These are phyloP conservation scores for Mantamonas sphyraenae DNA, from an alignment of 78 protist genomes.

Conservation along the genomic window DNA sequence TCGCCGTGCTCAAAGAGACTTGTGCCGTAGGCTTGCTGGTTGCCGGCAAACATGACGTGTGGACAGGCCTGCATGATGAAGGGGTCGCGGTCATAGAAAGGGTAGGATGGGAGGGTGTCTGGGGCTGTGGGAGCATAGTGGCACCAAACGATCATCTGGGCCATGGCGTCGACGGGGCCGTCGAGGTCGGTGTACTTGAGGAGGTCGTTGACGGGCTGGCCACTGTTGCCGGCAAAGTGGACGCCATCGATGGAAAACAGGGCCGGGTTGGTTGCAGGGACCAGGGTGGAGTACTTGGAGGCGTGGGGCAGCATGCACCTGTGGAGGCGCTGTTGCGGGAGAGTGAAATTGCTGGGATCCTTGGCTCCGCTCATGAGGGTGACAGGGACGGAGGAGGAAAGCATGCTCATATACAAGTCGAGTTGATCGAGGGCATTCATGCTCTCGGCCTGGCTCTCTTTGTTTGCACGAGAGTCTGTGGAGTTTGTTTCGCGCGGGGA, in stretches of 20 bases:
- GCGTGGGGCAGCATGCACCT: conserved; percentile 20
- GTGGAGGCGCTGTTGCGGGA: conserved; percentile 52
- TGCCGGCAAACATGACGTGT: conserved; percentile 38
- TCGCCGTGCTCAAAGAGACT: no score
- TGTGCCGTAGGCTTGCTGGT: no score
- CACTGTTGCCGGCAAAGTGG: neutral
- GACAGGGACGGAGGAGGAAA: conserved; percentile 11
- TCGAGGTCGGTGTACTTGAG: no score
- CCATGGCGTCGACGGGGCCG: no score
- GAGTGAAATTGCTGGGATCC: conserved; percentile 26
- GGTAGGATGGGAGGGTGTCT: conserved; percentile 37
- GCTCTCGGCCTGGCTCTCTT: neutral
- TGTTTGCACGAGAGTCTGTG: no score
- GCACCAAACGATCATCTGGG: conserved; percentile 10
- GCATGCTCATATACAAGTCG: neutral
- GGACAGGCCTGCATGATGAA: conserved; percentile 21
- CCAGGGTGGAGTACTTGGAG: no score
- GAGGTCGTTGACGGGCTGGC: no score
- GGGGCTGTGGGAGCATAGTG: conserved; percentile 36
- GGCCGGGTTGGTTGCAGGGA: neutral
- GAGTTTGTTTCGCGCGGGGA: neutral
- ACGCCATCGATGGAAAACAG: conserved; percentile 1
- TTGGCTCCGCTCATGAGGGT: conserved; percentile 38
- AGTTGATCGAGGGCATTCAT: conserved; percentile 11
- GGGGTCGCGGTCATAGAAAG: conserved; percentile 30